Base-by-base conservation (phyloP, 371 early-diverging fungal genomes). In the Apophysomyces trapeziformis region DNA sequence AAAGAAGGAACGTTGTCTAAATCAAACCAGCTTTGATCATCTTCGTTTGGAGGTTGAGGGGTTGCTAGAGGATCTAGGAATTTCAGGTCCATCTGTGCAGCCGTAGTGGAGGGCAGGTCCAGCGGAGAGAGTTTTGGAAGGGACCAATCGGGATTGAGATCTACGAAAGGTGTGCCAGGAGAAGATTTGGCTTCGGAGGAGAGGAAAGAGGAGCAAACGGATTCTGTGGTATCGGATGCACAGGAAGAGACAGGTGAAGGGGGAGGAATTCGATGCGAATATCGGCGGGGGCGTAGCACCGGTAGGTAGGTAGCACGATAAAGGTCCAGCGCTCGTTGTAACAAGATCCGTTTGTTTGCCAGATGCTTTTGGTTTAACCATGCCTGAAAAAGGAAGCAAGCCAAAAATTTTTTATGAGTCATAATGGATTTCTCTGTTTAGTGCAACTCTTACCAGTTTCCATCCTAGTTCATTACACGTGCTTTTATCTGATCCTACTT, bases 381-480 rank as follows among this genome's bases (percentile, higher is more conserved):
- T 9, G 81, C 84, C 81, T 80, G 59, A 50, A 62, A 26, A 47
- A 35, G 43, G 39, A 57, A n/a, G 57, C 47, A 56, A 58, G 16
- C 11, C 26, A 38, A 50, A 50, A 57, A 26, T 47, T 46, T 16
- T 60, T 45, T n/a, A 47, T 57, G 44, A 61, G 32, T 32, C 36
- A 66, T 50, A 26, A 50, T n/a, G 57, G 46, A 32, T 50, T 44
- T 61, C 38, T 36, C 39, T 43, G 44, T 47, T 59, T 64, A 21
- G 7, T 41, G 21, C n/a, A n/a, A 18, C 9, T 12, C 69, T 70
- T 74, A 77, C 81, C 73, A 84, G 64, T 74, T 78, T 80, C 81
- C 81, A 84, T 7, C 74, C 80, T 46, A 84, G 64, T 68, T 79
- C 79, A 60, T 84, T 84, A 63, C 79, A 80, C 64, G 74, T 68